A percentile compares a stretch with the other conserved stretches of the same genome.
Conservation (phyloP, 2,329 filamentous ascomycete genomes). For the Sarocladiaceae sp. region DNA sequence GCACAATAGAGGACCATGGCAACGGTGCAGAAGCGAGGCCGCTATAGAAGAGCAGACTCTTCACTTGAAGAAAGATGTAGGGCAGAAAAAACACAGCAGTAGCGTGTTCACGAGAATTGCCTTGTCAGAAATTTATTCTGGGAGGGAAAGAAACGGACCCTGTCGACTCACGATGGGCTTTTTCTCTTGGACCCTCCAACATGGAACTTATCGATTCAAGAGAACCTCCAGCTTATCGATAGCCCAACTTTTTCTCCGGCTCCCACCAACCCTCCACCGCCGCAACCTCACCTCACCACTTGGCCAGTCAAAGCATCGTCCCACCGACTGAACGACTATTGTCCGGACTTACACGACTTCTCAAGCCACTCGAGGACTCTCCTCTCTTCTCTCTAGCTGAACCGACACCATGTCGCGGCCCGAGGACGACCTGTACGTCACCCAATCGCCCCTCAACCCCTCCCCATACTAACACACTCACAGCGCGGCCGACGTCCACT, state of each 20-base stretch:
- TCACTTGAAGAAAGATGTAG: no score
- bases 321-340: background rate
- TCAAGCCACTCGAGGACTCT: no score
- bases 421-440: conserved; percentile 79
- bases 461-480: conserved; percentile 17
- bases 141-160: no score
- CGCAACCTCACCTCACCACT: background rate
- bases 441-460: conserved; percentile 15
- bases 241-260: conserved; percentile 5
- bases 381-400: background rate
- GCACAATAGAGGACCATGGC: no score
- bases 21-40: no score
- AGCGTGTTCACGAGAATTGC: no score
- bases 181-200: no score
- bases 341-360: background rate
- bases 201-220: no score
- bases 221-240: conserved; percentile 4
- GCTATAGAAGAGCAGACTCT: no score
- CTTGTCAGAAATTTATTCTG: no score
- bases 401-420: conserved; percentile 78
- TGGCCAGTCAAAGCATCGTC: background rate
- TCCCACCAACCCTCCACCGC: background rate
- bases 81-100: no score
- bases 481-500: conserved; percentile 93
- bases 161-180: no score